Percentiles rank a stretch among this genome's conserved stretches.
phyloP scores from a whole-genome alignment of 257 asterid species.

The Paraleonurus japonicus region DNA sequence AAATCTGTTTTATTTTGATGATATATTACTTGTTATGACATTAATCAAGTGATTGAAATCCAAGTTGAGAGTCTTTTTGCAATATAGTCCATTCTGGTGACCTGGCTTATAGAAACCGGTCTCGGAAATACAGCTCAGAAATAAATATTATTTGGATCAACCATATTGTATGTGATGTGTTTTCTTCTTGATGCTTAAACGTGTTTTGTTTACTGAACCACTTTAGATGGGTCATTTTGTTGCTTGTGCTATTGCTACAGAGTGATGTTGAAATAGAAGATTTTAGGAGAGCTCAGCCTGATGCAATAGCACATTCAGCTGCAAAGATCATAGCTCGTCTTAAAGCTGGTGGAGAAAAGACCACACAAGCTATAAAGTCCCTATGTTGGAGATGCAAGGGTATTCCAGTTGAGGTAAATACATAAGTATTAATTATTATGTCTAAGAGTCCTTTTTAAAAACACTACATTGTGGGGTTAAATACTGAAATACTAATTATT shows the following conservation, averaged over 20 bases:
- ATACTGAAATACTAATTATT: background rate
- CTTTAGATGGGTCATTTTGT: constrained; percentile 20
- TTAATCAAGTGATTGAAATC: constrained; percentile 13
- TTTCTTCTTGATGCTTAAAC: background rate
- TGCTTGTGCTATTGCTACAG: constrained; percentile 48
- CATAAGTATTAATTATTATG: background rate
- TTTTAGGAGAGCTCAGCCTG: constrained; percentile 84
- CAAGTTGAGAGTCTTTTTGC: constrained; percentile 3
- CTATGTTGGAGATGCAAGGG: constrained; percentile 98
- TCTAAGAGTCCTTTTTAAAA: background rate
- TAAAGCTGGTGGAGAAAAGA: constrained; percentile 94
- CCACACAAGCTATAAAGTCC: constrained; percentile 82
- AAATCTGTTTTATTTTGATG: background rate
- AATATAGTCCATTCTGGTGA: background rate
- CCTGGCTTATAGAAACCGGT: constrained; percentile 9
- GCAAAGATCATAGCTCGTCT: constrained; percentile 81
- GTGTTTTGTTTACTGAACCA: background rate
- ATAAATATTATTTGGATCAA: constrained; percentile 1
- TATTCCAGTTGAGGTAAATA: constrained; percentile 84
- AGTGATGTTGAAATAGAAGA: constrained; percentile 73
- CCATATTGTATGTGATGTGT: background rate
- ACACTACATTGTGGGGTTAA: constrained; percentile 51
- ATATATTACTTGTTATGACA: background rate
- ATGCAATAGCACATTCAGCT: constrained; percentile 95
- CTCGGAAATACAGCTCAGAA: constrained; percentile 2